Base-by-base conservation (phyloP, 306 rosid genomes). In the Prinsepia uniflora region DNA sequence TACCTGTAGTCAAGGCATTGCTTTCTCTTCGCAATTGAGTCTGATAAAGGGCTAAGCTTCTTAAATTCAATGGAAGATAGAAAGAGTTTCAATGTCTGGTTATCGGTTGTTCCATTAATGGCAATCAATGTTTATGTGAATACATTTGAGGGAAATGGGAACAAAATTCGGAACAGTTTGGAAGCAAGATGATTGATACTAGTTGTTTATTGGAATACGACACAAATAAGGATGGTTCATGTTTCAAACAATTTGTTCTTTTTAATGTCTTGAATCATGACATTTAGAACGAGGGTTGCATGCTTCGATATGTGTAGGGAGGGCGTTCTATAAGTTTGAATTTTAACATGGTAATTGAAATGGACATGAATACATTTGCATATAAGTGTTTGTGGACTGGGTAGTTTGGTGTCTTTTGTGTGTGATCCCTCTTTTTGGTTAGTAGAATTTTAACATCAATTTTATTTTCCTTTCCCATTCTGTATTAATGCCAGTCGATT, bases 61-160 rank as follows among this genome's bases (percentile, higher is more conserved):
- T 45, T 46, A 15, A 67, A 49, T 49, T 39, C 15, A 11, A 36
- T 34, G 12, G 18, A 34, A 14, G 15, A 34, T 17, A 5, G 3
- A 40, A 14, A 36, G 63, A 36, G 22, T 39, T 53, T 60, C 36
- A 58, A 24, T 12, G 12, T 58, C 17, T 58, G 14, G 11, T 58
- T 58, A 6, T 58, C 30, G 41, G 7, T 58, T 58, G 41, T 17
- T 13, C 18, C 34, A 60, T 8, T 14, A 44, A 60, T 60, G 65
- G 22, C n/a, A 36, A 60, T 36, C n/a, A 41, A 39, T 42, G 10
- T 68, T 68, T 68, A 49, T 56, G 43, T 66, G 56, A 24, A 22
- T 24, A 6, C 17, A 45, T 58, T 58, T 5, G 22, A 60, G 65
- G 53, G 43, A 22, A 8, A 50, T 4, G 58, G 10, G 5, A 10